These are phyloP conservation scores for Hyphopichia homilentoma DNA, from an alignment of 805 yeast genomes.

Conservation along the genomic window DNA sequence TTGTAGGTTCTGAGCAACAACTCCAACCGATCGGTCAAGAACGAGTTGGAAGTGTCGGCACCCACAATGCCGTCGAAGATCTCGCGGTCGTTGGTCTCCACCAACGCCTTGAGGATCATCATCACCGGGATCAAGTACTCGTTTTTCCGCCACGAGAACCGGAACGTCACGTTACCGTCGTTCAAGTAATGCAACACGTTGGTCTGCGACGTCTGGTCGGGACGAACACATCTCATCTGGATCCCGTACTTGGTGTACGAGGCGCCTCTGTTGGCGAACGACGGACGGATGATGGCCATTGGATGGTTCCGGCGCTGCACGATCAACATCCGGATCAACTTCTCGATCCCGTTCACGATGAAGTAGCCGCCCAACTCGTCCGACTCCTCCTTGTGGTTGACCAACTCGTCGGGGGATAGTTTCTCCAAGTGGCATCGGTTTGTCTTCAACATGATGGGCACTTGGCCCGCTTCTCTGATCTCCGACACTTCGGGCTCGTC, in stretches of 20 bases:
- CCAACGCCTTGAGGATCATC: conserved; percentile 86
- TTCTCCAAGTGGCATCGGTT: conserved; percentile 90
- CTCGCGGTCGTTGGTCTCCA: conserved; percentile 90
- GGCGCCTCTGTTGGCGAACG: conserved; percentile 92
- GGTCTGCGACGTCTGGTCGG: conserved; percentile 96
- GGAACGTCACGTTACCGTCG: conserved; percentile 94
- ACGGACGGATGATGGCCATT: conserved; percentile 94
- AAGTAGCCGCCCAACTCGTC: conserved; percentile 98
- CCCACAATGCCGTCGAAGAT: conserved; percentile 96
- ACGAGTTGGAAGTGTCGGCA: conserved; percentile 78
- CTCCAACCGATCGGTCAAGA: conserved; percentile 97
- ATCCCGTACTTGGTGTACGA: conserved; percentile 86
- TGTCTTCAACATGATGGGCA: conserved; percentile 88
- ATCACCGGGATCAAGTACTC: conserved; percentile 92
- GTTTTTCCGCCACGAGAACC: conserved; percentile 96
- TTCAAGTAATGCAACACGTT: conserved; percentile 93
- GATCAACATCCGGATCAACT: conserved; percentile 92
- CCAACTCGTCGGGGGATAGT: conserved; percentile 78
- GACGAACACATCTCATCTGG: conserved; percentile 90
- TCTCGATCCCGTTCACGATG: conserved; percentile 94
- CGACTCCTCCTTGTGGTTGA: conserved; percentile 76
- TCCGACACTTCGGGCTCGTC: conserved; percentile 81
- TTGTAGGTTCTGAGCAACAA: conserved; percentile 85
- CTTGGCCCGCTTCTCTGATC: conserved; percentile 83
- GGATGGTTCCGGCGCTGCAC: conserved; percentile 98